phyloP scores from a whole-genome alignment of 106 monocot species.

The Dendrobium huoshanense region DNA sequence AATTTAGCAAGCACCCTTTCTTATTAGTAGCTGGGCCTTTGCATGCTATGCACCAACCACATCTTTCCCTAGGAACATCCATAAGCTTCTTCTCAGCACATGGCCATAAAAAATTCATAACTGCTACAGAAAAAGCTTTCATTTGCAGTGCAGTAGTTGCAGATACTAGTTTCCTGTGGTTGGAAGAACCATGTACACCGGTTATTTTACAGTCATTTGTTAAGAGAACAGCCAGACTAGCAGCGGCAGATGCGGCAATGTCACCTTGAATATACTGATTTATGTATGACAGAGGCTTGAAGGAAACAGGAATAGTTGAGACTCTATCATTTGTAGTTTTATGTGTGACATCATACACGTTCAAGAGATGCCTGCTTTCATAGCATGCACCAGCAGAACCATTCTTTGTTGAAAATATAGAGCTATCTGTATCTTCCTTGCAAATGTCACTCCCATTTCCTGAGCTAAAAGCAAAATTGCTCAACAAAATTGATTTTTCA shows the following conservation, averaged over 20 bases:
- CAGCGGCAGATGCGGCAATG: conserved; percentile 84
- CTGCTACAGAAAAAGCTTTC: conserved; percentile 76
- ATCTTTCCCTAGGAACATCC: conserved; percentile 83
- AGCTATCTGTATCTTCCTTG: conserved; percentile 21
- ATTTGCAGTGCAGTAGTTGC: conserved; percentile 51
- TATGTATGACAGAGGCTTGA: conserved; percentile 60
- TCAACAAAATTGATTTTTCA: conserved; percentile 18
- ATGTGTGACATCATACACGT: conserved; percentile 11
- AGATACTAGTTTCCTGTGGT: conserved; percentile 36
- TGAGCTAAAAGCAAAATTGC: conserved; percentile 15
- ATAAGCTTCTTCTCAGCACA: conserved; percentile 58
- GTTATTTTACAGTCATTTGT: conserved; percentile 45
- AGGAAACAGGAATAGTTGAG: conserved; percentile 10
- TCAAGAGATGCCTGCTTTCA: conserved; percentile 10
- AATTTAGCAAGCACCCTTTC: conserved; percentile 76
- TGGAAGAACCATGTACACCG: conserved; percentile 30
- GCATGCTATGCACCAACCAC: conserved; percentile 94
- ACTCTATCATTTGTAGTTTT: conserved; percentile 9
- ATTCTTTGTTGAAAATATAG: conserved; percentile 15
- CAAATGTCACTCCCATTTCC: conserved; percentile 18
- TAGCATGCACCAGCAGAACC: neutral
- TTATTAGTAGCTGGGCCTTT: conserved; percentile 46
- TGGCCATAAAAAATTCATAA: conserved; percentile 73
- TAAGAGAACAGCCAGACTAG: conserved; percentile 49
- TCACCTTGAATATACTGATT: conserved; percentile 80